These are phyloP conservation scores for Gossypium ekmanianum DNA, from an alignment of 345 rosid genomes.

Conservation along the genomic window DNA sequence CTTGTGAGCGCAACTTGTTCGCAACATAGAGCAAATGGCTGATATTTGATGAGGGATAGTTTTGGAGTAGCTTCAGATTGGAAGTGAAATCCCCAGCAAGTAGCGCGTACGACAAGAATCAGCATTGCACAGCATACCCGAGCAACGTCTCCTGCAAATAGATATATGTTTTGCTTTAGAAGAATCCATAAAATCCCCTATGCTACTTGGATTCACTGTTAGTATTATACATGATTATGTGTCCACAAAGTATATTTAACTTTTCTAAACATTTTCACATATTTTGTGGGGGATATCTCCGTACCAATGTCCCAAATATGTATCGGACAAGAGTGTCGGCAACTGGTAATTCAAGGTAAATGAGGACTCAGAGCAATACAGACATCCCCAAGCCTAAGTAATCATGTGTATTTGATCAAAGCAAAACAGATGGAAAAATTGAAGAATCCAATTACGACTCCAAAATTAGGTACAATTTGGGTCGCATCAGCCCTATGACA, in stretches of 20 bases:
- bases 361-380: background rate
- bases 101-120: constrained; percentile 77
- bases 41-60: constrained; percentile 62
- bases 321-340: background rate
- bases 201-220: background rate
- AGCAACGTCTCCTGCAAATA: constrained; percentile 79
- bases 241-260: background rate
- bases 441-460: background rate
- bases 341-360: background rate
- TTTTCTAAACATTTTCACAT: background rate
- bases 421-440: background rate
- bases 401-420: background rate
- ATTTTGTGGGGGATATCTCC: background rate
- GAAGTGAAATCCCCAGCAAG: constrained; percentile 77
- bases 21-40: constrained; percentile 89
- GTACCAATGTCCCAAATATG: background rate
- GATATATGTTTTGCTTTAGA: constrained; percentile 12
- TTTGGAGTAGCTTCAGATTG: constrained; percentile 61
- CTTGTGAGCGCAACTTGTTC: constrained; percentile 61
- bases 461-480: background rate
- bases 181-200: background rate
- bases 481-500: background rate
- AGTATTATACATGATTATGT: background rate
- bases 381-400: background rate
- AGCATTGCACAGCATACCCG: constrained; percentile 97